These are phyloP conservation scores for Zasmidium cellare DNA, from an alignment of 2,329 filamentous ascomycete genomes.

Conservation along the genomic window DNA sequence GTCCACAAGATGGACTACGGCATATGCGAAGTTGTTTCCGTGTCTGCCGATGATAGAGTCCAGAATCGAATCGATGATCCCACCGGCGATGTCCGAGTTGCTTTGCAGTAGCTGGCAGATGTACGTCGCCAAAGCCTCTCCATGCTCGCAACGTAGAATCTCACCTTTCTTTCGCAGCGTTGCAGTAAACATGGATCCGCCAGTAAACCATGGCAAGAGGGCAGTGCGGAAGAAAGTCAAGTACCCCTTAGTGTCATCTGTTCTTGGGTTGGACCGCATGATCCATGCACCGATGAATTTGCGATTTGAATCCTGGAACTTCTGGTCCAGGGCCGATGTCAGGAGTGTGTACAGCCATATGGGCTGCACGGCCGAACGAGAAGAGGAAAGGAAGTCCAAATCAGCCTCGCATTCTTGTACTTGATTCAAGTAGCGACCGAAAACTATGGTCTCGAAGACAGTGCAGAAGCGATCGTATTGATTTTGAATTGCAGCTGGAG, in stretches of 20 bases:
- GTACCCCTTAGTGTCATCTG: conserved; percentile 27
- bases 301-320: conserved; percentile 47
- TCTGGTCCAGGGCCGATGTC: conserved; percentile 40
- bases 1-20: conserved; percentile 45
- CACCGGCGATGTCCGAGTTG: conserved; percentile 12
- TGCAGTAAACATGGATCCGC: conserved; percentile 46
- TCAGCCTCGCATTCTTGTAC: conserved; percentile 47
- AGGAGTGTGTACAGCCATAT: conserved; percentile 47
- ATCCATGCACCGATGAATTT: conserved; percentile 50
- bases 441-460: conserved; percentile 50
- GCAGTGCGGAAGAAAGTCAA: conserved; percentile 40
- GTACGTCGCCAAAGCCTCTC: conserved; percentile 39
- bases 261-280: conserved; percentile 33
- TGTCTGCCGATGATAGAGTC: conserved; percentile 25
- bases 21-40: conserved; percentile 42
- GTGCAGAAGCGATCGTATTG: conserved; percentile 47
- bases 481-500: conserved; percentile 15
- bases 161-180: conserved; percentile 36
- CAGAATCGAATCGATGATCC: conserved; percentile 35
- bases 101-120: conserved; percentile 34
- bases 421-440: conserved; percentile 52
- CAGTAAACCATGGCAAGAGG: conserved; percentile 50
- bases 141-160: conserved; percentile 41
- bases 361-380: conserved; percentile 37
- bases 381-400: conserved; percentile 40